Percentiles rank a stretch among this genome's conserved stretches.
Conservation (phyloP, 2,329 filamentous ascomycete species). For the Ceratocystis eucalypticola region DNA sequence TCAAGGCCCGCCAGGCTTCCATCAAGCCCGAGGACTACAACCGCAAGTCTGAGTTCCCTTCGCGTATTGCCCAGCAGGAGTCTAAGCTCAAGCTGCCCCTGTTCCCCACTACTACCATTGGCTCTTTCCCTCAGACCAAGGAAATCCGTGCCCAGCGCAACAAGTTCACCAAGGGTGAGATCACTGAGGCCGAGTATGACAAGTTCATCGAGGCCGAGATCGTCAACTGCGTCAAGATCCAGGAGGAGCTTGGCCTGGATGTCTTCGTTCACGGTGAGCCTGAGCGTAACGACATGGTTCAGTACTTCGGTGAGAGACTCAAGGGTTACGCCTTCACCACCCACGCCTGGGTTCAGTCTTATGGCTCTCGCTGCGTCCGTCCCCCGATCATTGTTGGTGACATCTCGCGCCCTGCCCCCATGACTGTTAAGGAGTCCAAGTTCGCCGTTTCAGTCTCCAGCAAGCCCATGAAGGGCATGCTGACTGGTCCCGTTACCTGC, state of each 20-base stretch:
- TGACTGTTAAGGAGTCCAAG: constrained; percentile 99
- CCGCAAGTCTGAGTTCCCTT: constrained; percentile 79
- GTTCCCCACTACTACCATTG: constrained; percentile 98
- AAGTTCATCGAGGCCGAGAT: constrained; percentile 99
- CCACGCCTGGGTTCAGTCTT: constrained; percentile 96
- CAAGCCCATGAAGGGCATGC: constrained; percentile 99
- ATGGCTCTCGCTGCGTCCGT: constrained; percentile 95
- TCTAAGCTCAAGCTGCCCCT: constrained; percentile 83
- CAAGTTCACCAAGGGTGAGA: constrained; percentile 98
- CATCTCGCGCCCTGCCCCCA: constrained; percentile 88
- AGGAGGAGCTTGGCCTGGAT: constrained; percentile 94
- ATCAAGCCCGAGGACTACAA: constrained; percentile 76
- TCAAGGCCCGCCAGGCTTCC: constrained; percentile 91
- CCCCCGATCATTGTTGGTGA: constrained; percentile 98
- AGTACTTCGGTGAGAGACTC: constrained; percentile 98
- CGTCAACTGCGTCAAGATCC: constrained; percentile 82
- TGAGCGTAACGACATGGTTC: constrained; percentile 99
- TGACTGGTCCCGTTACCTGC: constrained; percentile 97
- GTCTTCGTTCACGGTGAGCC: constrained; percentile 98
- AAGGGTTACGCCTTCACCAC: constrained; percentile 98
- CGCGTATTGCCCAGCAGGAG: constrained; percentile 77
- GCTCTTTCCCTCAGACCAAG: constrained; percentile 98
- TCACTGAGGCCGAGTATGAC: constrained; percentile 84
- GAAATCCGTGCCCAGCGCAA: constrained; percentile 94
- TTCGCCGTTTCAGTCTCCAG: constrained; percentile 91